These are phyloP conservation scores for Coprinellus micaceus DNA, from an alignment of 768 basidiomycete species.

Conservation along the genomic window DNA sequence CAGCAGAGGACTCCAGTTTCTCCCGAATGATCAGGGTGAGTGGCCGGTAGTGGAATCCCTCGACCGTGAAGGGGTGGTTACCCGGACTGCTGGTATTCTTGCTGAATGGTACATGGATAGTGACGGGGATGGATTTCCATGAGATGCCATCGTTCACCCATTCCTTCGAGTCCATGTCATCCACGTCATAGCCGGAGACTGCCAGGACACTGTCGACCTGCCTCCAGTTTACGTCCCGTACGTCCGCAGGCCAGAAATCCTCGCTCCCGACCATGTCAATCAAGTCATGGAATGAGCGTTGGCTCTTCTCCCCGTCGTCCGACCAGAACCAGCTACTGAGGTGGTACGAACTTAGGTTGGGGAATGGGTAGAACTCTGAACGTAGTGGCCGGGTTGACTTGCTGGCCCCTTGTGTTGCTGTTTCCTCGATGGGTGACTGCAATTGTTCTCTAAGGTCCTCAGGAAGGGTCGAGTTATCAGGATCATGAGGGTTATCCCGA, in stretches of 20 bases:
- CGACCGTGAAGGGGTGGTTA: slow-evolving; percentile 8
- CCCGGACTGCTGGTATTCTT: neutral
- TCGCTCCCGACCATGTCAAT: neutral
- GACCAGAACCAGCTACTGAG: neutral
- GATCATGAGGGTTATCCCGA: neutral
- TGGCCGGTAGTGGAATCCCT: slow-evolving; percentile 23
- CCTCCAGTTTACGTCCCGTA: neutral
- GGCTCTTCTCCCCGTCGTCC: neutral
- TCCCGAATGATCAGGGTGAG: slow-evolving; percentile 22
- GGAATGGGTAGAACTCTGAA: neutral
- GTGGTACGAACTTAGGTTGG: neutral
- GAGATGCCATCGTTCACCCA: neutral
- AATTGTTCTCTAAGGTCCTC: neutral
- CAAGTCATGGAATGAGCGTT: neutral
- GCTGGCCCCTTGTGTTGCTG: neutral
- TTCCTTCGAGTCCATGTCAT: neutral
- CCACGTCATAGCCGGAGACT: neutral
- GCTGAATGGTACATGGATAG: neutral
- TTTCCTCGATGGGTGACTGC: too few species aligned
- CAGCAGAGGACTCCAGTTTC: slow-evolving; percentile 17
- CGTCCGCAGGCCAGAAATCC: neutral
- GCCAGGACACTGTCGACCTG: neutral
- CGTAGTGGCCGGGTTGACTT: too few species aligned
- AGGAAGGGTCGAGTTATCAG: neutral
- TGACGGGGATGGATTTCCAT: neutral